Evolutionary conservation across 2,329 filamentous ascomycete species (phyloP).

Genomic region (Colletotrichum somersetense): DNA sequence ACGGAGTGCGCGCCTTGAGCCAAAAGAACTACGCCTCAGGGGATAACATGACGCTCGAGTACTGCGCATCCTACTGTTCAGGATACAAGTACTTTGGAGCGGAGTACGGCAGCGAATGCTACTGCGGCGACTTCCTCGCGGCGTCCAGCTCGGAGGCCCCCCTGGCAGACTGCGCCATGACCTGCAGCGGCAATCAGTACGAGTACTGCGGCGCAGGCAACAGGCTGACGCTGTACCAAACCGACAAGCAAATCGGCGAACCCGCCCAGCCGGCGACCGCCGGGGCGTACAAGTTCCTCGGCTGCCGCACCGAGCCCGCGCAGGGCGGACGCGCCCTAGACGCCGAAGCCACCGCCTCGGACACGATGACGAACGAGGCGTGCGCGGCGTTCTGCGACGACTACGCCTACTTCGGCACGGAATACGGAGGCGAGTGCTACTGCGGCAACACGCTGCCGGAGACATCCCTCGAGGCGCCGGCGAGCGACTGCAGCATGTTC

Average conservation of each 20-base stretch:
- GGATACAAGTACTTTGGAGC: conserved; percentile 57
- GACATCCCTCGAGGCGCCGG: conserved; percentile 48
- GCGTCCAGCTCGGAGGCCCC: conserved; percentile 46
- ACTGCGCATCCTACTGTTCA: conserved; percentile 52
- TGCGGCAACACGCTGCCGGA: conserved; percentile 50
- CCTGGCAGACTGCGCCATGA: conserved; percentile 52
- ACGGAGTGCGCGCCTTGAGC: conserved; percentile 51
- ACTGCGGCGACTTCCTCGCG: conserved; percentile 52
- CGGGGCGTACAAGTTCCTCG: conserved; percentile 50
- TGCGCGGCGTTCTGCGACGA: conserved; percentile 51
- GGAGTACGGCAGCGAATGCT: conserved; percentile 56
- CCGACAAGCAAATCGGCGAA: conserved; percentile 44
- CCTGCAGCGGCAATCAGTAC: conserved; percentile 50
- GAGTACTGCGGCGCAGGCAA: conserved; percentile 52
- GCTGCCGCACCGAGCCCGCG: conserved; percentile 55
- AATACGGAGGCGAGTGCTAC: conserved; percentile 55
- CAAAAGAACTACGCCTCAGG: conserved; percentile 45
- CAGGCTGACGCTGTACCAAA: conserved; percentile 52
- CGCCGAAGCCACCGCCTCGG: conserved; percentile 44
- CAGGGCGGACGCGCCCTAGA: conserved; percentile 50
- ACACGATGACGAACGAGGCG: conserved; percentile 50
- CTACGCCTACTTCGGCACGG: conserved; percentile 52
- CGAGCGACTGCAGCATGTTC: conserved; percentile 55
- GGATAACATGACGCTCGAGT: conserved; percentile 51
- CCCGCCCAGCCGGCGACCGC: conserved; percentile 50